Evolutionary conservation across 768 basidiomycete species (phyloP).

Genomic region (Serendipita indica): DNA sequence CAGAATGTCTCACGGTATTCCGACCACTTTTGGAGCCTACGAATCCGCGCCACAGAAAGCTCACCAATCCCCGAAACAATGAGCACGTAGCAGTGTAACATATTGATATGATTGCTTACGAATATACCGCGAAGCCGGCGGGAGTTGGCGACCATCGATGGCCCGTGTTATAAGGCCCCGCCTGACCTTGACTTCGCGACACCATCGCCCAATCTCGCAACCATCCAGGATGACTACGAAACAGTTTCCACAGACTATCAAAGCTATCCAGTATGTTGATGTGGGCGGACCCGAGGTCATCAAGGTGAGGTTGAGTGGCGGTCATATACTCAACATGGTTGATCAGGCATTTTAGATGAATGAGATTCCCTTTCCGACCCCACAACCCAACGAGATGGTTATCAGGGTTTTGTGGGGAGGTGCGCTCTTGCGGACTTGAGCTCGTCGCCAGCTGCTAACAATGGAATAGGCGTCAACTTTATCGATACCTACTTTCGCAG

Average conservation of each 20-base stretch:
- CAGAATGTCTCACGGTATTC: too few relatives aligned
- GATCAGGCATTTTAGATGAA: conserved; percentile 17
- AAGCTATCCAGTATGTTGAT: conserved; percentile 58
- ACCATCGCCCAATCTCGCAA: too few relatives aligned
- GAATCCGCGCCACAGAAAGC: too few relatives aligned
- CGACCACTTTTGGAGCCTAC: too few relatives aligned
- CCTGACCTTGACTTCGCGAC: too few relatives aligned
- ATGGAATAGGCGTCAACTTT: conserved; percentile 56
- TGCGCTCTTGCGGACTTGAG: too few relatives aligned
- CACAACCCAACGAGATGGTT: conserved; percentile 43
- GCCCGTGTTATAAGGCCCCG: not conserved
- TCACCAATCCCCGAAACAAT: too few relatives aligned
- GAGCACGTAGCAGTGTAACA: too few relatives aligned
- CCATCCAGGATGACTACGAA: conserved; percentile 17
- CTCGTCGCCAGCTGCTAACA: too few relatives aligned
- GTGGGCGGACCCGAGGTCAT: conserved; percentile 68
- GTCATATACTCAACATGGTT: not conserved
- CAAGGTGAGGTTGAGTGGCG: conserved; percentile 33
- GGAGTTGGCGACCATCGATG: not conserved
- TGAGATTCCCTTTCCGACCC: conserved; percentile 50
- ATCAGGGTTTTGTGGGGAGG: conserved; percentile 26
- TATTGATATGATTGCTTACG: too few relatives aligned
- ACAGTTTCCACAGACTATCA: conserved; percentile 40
- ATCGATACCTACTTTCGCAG: conserved; percentile 73
- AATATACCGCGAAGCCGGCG: not conserved